A percentile compares a stretch with the other conserved stretches of the same genome.
phyloP scores from a whole-genome alignment of 345 rosid species.

The Pseudoturritis turrita region DNA sequence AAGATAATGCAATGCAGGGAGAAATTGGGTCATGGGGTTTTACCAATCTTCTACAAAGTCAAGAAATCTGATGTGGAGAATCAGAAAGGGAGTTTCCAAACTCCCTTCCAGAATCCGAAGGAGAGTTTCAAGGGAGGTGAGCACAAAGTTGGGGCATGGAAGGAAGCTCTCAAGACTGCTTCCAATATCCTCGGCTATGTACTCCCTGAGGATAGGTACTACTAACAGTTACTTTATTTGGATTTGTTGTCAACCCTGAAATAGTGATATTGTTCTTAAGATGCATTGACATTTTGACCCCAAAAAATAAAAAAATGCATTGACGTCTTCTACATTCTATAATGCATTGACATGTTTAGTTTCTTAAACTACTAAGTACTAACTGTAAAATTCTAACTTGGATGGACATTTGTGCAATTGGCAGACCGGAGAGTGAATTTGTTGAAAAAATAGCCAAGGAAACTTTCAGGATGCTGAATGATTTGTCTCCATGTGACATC shows the following conservation, averaged over 20 bases:
- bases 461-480: conserved; percentile 17
- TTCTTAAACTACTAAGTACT: neutral
- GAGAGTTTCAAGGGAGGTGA: neutral
- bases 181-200: conserved; percentile 16
- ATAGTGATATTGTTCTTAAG: neutral
- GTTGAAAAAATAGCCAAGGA: neutral
- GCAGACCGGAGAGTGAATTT: conserved; percentile 17
- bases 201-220: conserved; percentile 2
- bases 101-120: conserved; percentile 8
- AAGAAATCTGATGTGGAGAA: conserved; percentile 21
- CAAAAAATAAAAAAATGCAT: too few species aligned
- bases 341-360: neutral
- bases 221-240: neutral
- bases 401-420: neutral
- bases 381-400: too few species aligned
- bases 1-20: conserved; percentile 25
- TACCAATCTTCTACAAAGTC: conserved; percentile 32
- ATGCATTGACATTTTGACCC: neutral
- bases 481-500: conserved; percentile 17
- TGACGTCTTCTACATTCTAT: neutral
- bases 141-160: neutral
- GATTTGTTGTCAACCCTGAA: neutral
- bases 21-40: neutral
- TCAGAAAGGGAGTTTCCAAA: conserved; percentile 17
- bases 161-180: conserved; percentile 15